Conservation (phyloP, 345 rosid species). For the Populus simonii region DNA sequence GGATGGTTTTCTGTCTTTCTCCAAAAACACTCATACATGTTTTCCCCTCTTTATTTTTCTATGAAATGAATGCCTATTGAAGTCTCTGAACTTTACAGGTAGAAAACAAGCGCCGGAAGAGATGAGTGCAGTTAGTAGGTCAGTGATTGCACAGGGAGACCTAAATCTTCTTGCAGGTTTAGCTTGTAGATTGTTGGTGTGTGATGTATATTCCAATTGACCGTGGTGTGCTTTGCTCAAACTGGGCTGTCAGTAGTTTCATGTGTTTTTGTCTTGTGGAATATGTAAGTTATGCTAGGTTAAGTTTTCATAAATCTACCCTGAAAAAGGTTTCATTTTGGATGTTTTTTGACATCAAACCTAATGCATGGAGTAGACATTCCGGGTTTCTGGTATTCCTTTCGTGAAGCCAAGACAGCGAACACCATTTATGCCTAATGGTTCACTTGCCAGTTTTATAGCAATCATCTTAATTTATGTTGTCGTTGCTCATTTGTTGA, state of each 20-base stretch:
- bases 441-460: neutral
- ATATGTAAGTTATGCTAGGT: neutral
- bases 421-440: neutral
- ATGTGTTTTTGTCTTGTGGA: slow-evolving; percentile 2
- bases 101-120: slow-evolving; percentile 62
- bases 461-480: neutral
- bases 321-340: neutral
- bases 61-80: neutral
- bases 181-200: slow-evolving; percentile 35
- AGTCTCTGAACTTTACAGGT: slow-evolving; percentile 38
- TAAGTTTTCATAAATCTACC: neutral
- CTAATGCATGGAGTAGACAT: neutral
- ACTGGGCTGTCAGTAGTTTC: slow-evolving; percentile 21
- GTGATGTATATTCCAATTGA: slow-evolving; percentile 44
- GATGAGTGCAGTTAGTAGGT: slow-evolving; percentile 24
- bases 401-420: neutral
- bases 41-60: neutral
- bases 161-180: slow-evolving; percentile 14
- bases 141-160: slow-evolving; percentile 7
- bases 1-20: neutral
- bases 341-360: neutral
- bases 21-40: neutral
- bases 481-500: neutral
- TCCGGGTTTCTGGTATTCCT: neutral
- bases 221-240: slow-evolving; percentile 25